These are phyloP conservation scores for Diutina ranongensis DNA, from an alignment of 1,139 yeast genomes.

Conservation along the genomic window DNA sequence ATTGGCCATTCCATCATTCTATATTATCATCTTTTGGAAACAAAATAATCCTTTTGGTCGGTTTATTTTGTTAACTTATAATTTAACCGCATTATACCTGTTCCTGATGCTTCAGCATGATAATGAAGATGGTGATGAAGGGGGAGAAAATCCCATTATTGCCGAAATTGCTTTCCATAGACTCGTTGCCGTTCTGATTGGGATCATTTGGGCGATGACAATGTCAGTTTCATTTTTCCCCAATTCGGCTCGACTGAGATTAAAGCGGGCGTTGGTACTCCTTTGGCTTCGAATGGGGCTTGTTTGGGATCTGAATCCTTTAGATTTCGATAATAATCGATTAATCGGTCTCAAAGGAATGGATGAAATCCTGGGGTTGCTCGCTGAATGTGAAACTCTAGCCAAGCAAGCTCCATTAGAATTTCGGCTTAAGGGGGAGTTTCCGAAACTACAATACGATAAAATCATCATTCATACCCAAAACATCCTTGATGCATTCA, in stretches of 20 bases:
- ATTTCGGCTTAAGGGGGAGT: conserved; percentile 61
- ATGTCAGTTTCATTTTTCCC: conserved; percentile 60
- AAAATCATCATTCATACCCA: conserved; percentile 46
- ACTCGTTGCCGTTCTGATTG: conserved; percentile 59
- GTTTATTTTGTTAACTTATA: conserved; percentile 65
- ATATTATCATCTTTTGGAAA: conserved; percentile 58
- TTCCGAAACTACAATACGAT: conserved; percentile 44
- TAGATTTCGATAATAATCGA: conserved; percentile 18
- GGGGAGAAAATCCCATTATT: conserved; percentile 58
- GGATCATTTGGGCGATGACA: conserved; percentile 66
- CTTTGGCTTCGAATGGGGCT: conserved; percentile 75
- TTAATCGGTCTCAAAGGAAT: conserved; percentile 44
- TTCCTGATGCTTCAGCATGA: conserved; percentile 55
- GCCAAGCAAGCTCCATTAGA: conserved; percentile 70
- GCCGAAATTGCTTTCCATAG: conserved; percentile 75
- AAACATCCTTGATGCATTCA: conserved; percentile 61
- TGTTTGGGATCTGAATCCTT: conserved; percentile 62
- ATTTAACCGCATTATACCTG: conserved; percentile 68
- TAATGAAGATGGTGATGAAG: conserved; percentile 57
- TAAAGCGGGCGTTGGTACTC: conserved; percentile 52
- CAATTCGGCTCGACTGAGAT: conserved; percentile 59
- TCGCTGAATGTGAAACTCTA: conserved; percentile 49
- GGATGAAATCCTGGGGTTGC: conserved; percentile 40
- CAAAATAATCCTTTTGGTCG: conserved; percentile 56
- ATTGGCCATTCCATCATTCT: conserved; percentile 53